Evolutionary conservation across 2,329 filamentous ascomycete species (phyloP).

Genomic region (Colletotrichum eremochloae): DNA sequence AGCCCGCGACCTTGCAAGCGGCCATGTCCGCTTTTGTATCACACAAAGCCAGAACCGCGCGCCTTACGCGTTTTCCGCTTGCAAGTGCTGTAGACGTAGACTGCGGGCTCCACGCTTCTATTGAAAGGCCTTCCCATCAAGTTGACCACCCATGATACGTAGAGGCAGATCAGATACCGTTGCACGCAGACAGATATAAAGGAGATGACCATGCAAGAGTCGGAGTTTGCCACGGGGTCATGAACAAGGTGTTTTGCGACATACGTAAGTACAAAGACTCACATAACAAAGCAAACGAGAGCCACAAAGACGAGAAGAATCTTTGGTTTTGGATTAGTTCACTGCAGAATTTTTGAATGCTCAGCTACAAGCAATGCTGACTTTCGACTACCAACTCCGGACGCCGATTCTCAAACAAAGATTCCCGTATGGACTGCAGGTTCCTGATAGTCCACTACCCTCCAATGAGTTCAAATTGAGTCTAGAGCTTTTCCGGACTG

Average conservation of each 20-base stretch:
- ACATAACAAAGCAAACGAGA: neutral
- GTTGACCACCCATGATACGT: neutral
- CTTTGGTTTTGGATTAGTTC: neutral
- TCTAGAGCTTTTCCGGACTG: neutral
- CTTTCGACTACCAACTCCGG: neutral
- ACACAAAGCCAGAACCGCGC: neutral
- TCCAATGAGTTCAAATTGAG: neutral
- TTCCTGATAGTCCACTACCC: no score
- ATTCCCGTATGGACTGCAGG: neutral
- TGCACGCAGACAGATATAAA: no score
- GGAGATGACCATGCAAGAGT: neutral
- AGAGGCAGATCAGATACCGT: neutral
- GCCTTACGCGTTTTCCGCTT: neutral
- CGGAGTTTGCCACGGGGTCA: neutral
- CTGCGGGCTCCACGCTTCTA: fast-evolving
- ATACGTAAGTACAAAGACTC: neutral
- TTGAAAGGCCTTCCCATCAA: no score
- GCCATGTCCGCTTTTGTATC: no score
- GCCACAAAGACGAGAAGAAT: neutral
- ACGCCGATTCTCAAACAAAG: neutral
- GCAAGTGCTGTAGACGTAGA: neutral
- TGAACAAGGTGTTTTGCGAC: neutral
- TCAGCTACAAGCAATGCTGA: neutral
- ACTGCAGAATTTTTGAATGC: neutral
- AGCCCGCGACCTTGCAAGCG: neutral